A percentile compares a stretch with the other conserved stretches of the same genome.
phyloP scores from a whole-genome alignment of 768 basidiomycete species.

The Boletus subcaerulescens region DNA sequence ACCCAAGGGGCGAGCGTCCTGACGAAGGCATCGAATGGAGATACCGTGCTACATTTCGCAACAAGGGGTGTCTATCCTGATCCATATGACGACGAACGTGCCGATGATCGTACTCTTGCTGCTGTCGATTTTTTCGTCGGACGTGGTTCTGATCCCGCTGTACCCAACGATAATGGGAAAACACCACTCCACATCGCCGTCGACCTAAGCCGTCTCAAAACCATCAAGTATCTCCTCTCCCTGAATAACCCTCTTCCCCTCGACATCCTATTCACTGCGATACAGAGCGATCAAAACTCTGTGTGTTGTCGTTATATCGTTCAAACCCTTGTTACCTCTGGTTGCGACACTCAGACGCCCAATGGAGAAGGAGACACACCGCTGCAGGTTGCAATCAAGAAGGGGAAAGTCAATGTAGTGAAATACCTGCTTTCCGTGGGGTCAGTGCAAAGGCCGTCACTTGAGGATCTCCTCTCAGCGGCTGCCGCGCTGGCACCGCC shows the following conservation, averaged over 20 bases:
- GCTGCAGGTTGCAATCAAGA: background rate
- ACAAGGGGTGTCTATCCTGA: background rate
- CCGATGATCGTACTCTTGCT: background rate
- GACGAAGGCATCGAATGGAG: background rate
- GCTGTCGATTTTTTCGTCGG: background rate
- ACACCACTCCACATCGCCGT: background rate
- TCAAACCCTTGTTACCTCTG: background rate
- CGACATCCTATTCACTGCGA: background rate
- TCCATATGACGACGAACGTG: background rate
- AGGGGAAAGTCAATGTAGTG: background rate
- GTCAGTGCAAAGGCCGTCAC: background rate
- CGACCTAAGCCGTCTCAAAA: background rate
- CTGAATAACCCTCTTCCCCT: background rate
- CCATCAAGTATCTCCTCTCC: background rate
- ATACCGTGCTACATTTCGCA: background rate
- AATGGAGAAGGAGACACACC: background rate
- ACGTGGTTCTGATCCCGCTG: background rate
- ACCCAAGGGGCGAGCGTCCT: background rate
- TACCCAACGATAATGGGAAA: background rate
- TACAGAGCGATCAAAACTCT: background rate
- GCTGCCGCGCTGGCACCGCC: background rate
- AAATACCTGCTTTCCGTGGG: background rate
- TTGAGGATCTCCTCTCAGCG: background rate
- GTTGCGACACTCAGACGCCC: background rate
- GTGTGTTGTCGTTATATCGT: background rate